Base-by-base conservation (phyloP, 768 basidiomycete genomes). In the Ramaria sp. region DNA sequence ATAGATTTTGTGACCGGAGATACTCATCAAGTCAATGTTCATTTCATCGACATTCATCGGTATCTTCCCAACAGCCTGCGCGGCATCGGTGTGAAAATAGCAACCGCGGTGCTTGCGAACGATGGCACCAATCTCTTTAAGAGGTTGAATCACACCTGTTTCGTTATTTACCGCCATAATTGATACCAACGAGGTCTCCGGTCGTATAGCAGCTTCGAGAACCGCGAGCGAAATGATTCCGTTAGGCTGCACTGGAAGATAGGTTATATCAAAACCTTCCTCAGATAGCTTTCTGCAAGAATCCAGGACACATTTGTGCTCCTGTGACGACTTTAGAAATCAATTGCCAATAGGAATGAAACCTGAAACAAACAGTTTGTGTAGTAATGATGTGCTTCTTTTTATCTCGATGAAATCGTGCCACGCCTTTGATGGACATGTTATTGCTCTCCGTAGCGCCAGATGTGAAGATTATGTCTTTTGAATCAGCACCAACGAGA, bases 91-190 rank as follows among this genome's bases (percentile, higher is more conserved):
- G 70, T 99, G 96, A 76, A 99, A 84, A 69, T 90, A 86, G 16
- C 95, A 78, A 13, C 92, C 91, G 57, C 88, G 84, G 65, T 95
- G 84, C 69, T 89, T 87, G 64, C 85, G 84, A 30, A 87, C 66
- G 34, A 95, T 77, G 2, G 81, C 79, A 28, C 95, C 95, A 54
- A 99, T 99, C 66, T 97, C 92, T 65, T 89, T 86, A 59, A 98
- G 76, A 1, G 96, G 96, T 65, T 98, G 96, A 53, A 99, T 96
- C 59, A 97, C 94, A 22, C 96, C 96, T 3, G 93, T 98, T 71
- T 99, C 96, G 69, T 99, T 99, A 73, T 99, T 99, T 56, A 99
- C 96, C 16, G 88, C 80, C 96, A 99, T 99, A 66, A 99, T 84
- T 12, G 93, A 95, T 43, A 99, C 83, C n/a, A 98, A 72, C 1